A percentile compares a stretch with the other conserved stretches of the same genome.
Evolutionary conservation across 2,329 filamentous ascomycete genomes (phyloP).

Genomic region (Allantophomopsis cytisporea): DNA sequence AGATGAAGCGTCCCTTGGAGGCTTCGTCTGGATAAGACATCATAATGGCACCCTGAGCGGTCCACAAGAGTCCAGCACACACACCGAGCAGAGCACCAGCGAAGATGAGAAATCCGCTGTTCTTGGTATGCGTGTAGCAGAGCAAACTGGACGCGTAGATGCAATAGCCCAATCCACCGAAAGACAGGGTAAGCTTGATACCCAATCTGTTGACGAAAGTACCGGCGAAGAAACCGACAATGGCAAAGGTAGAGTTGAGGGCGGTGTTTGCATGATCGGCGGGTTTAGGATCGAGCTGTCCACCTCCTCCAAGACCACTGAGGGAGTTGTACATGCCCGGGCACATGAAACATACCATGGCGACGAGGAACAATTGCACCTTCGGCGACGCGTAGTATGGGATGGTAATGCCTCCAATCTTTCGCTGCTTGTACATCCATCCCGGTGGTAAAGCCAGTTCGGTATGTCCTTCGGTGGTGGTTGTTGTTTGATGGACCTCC

Average conservation of each 20-base stretch:
- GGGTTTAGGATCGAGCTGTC: conserved; percentile 34
- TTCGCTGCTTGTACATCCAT: conserved; percentile 57
- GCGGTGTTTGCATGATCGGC: conserved; percentile 35
- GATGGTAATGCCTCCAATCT: conserved; percentile 36
- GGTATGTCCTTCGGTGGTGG: neutral
- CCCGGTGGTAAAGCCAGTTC: conserved; percentile 14
- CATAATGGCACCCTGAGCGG: conserved; percentile 71
- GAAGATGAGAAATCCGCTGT: conserved; percentile 53
- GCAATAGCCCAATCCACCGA: conserved; percentile 64
- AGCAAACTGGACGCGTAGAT: conserved; percentile 60
- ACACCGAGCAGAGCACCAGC: conserved; percentile 64
- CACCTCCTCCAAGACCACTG: conserved; percentile 50
- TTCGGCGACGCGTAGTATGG: conserved; percentile 64
- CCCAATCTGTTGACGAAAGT: conserved; percentile 65
- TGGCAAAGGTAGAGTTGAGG: conserved; percentile 32
- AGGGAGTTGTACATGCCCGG: conserved; percentile 63
- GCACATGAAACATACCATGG: conserved; percentile 58
- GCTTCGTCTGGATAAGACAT: conserved; percentile 74
- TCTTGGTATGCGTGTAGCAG: conserved; percentile 7
- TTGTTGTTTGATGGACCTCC: neutral
- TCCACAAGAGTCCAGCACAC: conserved; percentile 68
- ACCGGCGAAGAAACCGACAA: conserved; percentile 54
- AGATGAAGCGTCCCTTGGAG: conserved; percentile 76
- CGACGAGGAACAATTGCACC: conserved; percentile 58
- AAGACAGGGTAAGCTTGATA: conserved; percentile 48